Conservation (phyloP, 495 filamentous ascomycete species). For the Podospora appendiculata region DNA sequence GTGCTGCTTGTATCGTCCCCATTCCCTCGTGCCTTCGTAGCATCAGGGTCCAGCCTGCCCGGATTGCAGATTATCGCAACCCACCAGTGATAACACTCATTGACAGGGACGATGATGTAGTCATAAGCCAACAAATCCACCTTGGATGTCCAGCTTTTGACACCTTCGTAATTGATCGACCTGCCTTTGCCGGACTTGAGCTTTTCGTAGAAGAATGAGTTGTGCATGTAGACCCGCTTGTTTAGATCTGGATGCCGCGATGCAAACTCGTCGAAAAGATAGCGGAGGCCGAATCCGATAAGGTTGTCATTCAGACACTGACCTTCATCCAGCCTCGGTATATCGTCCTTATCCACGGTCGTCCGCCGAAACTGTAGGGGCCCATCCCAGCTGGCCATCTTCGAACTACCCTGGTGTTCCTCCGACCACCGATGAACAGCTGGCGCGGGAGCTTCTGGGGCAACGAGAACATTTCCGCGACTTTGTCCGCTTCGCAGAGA, state of each 20-base stretch:
- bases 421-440: constrained; percentile 29
- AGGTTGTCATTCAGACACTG: constrained; percentile 90
- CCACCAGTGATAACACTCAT: constrained; percentile 86
- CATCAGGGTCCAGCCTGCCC: constrained; percentile 39
- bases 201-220: constrained; percentile 81
- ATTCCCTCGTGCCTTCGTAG: not conserved
- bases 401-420: constrained; percentile 30
- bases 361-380: constrained; percentile 65
- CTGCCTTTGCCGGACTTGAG: constrained; percentile 48
- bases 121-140: constrained; percentile 81
- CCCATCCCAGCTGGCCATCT: constrained; percentile 30
- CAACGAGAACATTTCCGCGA: not conserved
- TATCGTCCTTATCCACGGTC: constrained; percentile 71
- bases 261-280: constrained; percentile 58
- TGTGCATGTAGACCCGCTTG: constrained; percentile 74
- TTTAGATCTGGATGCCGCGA: constrained; percentile 47
- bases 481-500: not conserved
- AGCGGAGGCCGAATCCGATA: constrained; percentile 76
- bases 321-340: constrained; percentile 71
- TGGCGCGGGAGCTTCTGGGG: not conserved
- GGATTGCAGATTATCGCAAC: constrained; percentile 93
- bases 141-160: constrained; percentile 82
- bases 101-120: constrained; percentile 87
- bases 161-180: constrained; percentile 67
- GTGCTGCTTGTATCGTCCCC: not conserved